Evolutionary conservation across 306 rosid genomes (phyloP).

Genomic region (Malus fusca): DNA sequence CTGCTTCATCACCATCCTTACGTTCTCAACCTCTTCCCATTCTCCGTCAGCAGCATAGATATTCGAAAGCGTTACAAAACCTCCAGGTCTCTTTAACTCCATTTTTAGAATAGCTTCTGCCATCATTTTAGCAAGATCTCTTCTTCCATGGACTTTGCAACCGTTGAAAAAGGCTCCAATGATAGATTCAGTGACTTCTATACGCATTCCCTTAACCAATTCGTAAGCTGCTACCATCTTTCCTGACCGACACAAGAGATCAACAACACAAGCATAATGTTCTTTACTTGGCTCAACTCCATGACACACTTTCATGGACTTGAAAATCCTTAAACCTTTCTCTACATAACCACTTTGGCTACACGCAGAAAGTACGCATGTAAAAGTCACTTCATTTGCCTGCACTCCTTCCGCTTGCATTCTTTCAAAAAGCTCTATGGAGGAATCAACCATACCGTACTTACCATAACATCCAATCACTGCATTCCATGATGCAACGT

Average conservation of each 20-base stretch:
- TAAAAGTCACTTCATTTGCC: conserved; percentile 49
- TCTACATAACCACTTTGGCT: conserved; percentile 56
- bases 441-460: conserved; percentile 49
- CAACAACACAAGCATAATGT: conserved; percentile 60
- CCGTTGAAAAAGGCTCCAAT: conserved; percentile 57
- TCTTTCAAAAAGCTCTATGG: conserved; percentile 32
- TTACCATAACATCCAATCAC: conserved; percentile 68
- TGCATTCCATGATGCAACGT: conserved; percentile 54
- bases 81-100: conserved; percentile 46
- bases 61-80: conserved; percentile 52
- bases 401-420: conserved; percentile 43
- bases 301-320: conserved; percentile 37
- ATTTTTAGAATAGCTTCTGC: conserved; percentile 31
- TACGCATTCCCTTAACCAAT: conserved; percentile 33
- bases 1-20: conserved; percentile 51
- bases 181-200: conserved; percentile 43
- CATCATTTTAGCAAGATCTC: conserved; percentile 49
- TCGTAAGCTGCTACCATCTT: conserved; percentile 58
- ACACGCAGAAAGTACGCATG: conserved; percentile 59
- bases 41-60: conserved; percentile 60
- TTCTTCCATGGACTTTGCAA: conserved; percentile 61
- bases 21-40: conserved; percentile 58
- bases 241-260: conserved; percentile 60
- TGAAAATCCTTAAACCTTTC: conserved; percentile 45
- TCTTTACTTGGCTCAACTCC: conserved; percentile 31